Evolutionary conservation across 176 grass and related monocot genomes (phyloP), one percentile per base, ranked within the genome.

Genomic region (Alopecurus myosuroides): DNA sequence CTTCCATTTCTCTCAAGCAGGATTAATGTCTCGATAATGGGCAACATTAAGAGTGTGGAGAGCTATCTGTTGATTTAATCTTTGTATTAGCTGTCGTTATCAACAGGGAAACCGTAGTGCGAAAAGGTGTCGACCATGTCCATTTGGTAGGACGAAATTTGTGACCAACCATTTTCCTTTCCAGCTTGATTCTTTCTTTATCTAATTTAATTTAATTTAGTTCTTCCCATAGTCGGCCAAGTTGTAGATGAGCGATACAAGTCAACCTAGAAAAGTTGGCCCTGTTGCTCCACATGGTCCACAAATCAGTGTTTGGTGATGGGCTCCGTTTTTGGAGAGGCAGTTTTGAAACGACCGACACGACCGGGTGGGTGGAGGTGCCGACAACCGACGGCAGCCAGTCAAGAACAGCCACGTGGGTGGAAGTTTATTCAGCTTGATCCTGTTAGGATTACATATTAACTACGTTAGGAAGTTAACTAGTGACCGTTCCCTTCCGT

Each of bases 341-440:
- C 8, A 15, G 4, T n/a, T 51, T 84, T 18, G 17, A 86, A 81
- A 62, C 41, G 25, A 20, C 62, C 51, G 25, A 35, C 71, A 19
- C 3, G 83, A 51, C 50, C 4, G 62, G 60, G 19, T 58, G 39
- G 77, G 82, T 30, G 60, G 55, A 74, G 84, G 60, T 46, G 29
- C 79, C 88, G 84, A 66, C 84, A 83, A 20, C 2, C 52, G 34
- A 74, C 79, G 63, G 55, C 73, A 73, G 28, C 3, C 65, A 79
- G 23, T 78, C 63, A 52, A 3, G 11, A 22, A 10, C 22, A n/a
- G 28, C 64, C 88, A 86, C 25, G 37, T 89, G 48, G 58, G 4
- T 3, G 20, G 45, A 49, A 49, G 46, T 82, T 76, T 66, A 23
- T 11, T 41, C 10, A 26, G 17, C 11, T 42, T 4, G 34, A 44